Evolutionary conservation across 164 flowering plant genomes (phyloP), one percentile per base, ranked within the genome.

Genomic region (Tetracentron sinense): DNA sequence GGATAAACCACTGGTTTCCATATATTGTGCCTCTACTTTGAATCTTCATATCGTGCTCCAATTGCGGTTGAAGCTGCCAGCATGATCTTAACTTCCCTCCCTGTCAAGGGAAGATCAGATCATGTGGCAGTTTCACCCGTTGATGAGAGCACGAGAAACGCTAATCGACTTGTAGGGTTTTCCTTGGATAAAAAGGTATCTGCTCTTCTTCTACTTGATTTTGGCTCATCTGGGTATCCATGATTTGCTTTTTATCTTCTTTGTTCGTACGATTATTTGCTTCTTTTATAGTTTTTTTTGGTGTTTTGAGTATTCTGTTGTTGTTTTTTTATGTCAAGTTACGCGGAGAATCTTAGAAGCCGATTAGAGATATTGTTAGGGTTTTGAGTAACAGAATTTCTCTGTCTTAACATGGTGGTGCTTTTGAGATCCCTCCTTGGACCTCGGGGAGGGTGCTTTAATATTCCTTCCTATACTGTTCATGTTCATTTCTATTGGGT

Each of bases 21-120:
- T 38, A 28, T 49, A 59, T 12, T 33, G 19, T 23, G 44, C 16
- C 33, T 64, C 30, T 47, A 42, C 26, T 2, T 21, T 16, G 26
- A 19, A 16, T 44, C 20, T 26, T 20, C 38, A 25, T 47, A 71
- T 54, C 75, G 77, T 75, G 85, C 82, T 61, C 65, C 81, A 70
- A 49, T 69, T 69, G 48, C 79, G 56, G 89, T 74, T 87, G 88
- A 87, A 87, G 92, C 92, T 87, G 92, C 92, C 89, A 87, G 92
- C 92, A 78, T 87, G 92, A 85, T 87, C 92, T 87, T 69, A 83
- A 78, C 77, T 46, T 57, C 29, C 46, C 73, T 71, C 60, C 28
- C 8, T 53, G n/a, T 22, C 22, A 64, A 72, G 74, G 74, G 46
- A 62, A 58, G 81, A 78, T 77, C 77, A 85, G 90, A 83, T 85